A percentile compares a stretch with the other conserved stretches of the same genome.
These are phyloP conservation scores for Westerdykella sp. DNA, from an alignment of 2,329 filamentous ascomycete species.

Conservation along the genomic window DNA sequence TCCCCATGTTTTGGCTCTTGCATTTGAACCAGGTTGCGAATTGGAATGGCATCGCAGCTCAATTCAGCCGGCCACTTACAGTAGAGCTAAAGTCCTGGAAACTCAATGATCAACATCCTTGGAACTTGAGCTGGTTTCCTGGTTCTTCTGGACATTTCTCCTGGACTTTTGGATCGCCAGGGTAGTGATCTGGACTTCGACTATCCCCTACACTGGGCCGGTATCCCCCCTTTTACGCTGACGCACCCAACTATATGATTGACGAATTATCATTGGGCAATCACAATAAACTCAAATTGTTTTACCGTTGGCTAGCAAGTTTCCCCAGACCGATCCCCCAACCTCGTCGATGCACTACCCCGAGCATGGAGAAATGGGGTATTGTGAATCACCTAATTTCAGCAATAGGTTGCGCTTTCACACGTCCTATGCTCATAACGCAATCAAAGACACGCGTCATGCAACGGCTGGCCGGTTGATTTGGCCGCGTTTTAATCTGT, in stretches of 20 bases:
- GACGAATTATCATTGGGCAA: constrained; percentile 1
- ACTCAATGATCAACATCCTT: neutral
- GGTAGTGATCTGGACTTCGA: constrained; percentile 5
- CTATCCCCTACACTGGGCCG: constrained; percentile 2
- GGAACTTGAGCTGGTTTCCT: neutral
- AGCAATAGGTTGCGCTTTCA: neutral
- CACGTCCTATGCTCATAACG: neutral
- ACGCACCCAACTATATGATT: constrained; percentile 6
- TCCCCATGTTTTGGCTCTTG: neutral
- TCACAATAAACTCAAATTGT: constrained; percentile 17
- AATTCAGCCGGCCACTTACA: constrained; percentile 7
- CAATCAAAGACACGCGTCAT: neutral
- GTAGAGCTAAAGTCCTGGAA: neutral
- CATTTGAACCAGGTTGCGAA: no score
- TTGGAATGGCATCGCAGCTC: no score
- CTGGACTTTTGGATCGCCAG: neutral
- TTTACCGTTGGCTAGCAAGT: constrained; percentile 4
- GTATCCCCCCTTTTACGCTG: constrained; percentile 8
- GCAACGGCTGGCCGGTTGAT: neutral
- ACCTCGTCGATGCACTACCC: constrained; percentile 7
- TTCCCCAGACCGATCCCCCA: neutral
- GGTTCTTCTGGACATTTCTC: neutral
- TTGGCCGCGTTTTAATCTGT: neutral
- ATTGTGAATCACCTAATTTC: neutral
- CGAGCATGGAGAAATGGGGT: neutral